Evolutionary conservation across 2,329 filamentous ascomycete species (phyloP).

Genomic region (Diaporthe citriasiana): DNA sequence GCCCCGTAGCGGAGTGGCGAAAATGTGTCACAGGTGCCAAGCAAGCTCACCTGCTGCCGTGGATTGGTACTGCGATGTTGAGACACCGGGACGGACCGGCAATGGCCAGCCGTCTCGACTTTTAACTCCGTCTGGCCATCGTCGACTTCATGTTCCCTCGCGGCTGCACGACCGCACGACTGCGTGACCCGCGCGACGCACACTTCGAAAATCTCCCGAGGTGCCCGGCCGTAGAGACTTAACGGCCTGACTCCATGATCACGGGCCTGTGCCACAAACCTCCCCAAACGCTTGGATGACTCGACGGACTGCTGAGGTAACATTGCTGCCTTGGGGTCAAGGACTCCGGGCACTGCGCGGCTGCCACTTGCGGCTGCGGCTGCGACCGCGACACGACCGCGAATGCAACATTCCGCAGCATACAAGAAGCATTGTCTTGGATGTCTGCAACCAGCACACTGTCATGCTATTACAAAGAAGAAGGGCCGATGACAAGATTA

Average conservation of each 20-base stretch:
- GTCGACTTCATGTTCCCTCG: background rate
- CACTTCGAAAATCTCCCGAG: background rate
- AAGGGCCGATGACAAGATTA: slow-evolving; percentile 32
- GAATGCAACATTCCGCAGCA: background rate
- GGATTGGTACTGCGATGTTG: background rate
- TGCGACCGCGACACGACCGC: background rate
- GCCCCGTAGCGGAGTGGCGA: slow-evolving; percentile 21
- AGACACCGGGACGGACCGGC: slow-evolving; percentile 28
- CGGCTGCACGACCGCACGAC: background rate
- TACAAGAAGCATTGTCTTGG: background rate
- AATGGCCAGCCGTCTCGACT: background rate
- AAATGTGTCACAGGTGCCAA: background rate
- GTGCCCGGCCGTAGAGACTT: background rate
- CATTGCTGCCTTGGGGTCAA: slow-evolving; percentile 12
- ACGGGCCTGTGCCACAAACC: background rate
- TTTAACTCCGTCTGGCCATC: background rate
- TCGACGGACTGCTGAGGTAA: slow-evolving; percentile 9
- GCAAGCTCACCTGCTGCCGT: background rate
- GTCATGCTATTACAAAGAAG: slow-evolving; percentile 10
- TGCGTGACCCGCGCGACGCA: background rate
- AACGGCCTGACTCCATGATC: slow-evolving; percentile 2
- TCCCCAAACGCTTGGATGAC: background rate
- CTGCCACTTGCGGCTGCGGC: background rate
- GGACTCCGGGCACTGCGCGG: slow-evolving; percentile 3
- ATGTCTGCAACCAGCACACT: background rate